phyloP scores from a whole-genome alignment of 345 rosid genomes.

The Lagerstroemia speciosa region DNA sequence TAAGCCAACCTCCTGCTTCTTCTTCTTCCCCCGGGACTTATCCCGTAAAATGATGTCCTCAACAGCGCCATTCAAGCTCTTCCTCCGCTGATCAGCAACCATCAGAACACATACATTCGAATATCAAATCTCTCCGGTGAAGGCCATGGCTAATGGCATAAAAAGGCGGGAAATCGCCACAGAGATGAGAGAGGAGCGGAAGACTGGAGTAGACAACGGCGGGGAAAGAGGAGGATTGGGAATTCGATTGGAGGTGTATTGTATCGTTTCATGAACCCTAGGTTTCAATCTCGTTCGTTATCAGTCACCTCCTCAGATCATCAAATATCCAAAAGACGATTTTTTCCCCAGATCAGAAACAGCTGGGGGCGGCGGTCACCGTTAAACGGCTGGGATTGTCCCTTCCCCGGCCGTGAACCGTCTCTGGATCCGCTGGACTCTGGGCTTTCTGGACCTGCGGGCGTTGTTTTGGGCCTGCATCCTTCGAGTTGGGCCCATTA shows the following conservation, averaged over 20 bases:
- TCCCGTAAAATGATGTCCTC: constrained; percentile 44
- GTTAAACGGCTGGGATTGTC: neutral
- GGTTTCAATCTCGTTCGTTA: neutral
- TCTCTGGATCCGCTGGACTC: neutral
- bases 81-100: constrained; percentile 87
- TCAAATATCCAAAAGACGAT: neutral
- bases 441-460: too few relatives aligned
- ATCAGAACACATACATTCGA: constrained; percentile 18
- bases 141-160: neutral
- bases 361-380: neutral
- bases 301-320: neutral
- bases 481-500: too few relatives aligned
- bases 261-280: neutral
- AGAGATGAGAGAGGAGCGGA: neutral
- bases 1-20: constrained; percentile 33
- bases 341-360: neutral
- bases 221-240: neutral
- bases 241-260: neutral
- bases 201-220: neutral
- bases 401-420: neutral
- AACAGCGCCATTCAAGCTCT: constrained; percentile 54
- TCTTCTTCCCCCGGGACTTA: constrained; percentile 50
- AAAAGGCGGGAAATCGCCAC: neutral
- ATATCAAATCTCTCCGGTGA: neutral
- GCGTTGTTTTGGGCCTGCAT: too few relatives aligned